Percentiles rank a stretch among this genome's conserved stretches.
These are phyloP conservation scores for Leishmania gerbilli DNA, from an alignment of 208 protist genomes.

Conservation along the genomic window DNA sequence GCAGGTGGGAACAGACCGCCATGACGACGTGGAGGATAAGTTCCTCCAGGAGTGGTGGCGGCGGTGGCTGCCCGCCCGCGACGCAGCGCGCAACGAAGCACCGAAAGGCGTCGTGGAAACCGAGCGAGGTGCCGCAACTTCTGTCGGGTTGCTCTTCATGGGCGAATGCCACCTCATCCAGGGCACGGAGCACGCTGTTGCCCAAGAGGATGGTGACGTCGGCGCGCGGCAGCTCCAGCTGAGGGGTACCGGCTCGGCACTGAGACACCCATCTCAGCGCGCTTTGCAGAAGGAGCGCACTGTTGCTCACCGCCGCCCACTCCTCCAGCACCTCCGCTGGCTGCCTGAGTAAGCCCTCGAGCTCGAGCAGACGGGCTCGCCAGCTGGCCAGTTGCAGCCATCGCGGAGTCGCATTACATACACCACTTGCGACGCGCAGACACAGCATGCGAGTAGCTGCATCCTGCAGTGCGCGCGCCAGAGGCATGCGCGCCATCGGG, in stretches of 20 bases:
- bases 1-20: background rate
- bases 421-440: background rate
- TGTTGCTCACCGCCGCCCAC: background rate
- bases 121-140: background rate
- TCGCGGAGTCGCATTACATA: background rate
- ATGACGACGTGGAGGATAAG: background rate
- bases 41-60: background rate
- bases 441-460: background rate
- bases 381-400: background rate
- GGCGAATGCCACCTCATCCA: background rate
- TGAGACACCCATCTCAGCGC: background rate
- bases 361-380: background rate
- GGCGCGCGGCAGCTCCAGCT: background rate
- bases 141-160: background rate
- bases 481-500: background rate
- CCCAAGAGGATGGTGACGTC: background rate
- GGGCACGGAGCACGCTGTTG: background rate
- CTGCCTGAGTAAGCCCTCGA: background rate
- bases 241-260: background rate
- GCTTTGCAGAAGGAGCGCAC: conserved; percentile 11
- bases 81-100: background rate
- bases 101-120: background rate
- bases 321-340: background rate
- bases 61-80: background rate
- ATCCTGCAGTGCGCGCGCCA: background rate